Evolutionary conservation across 805 yeast species (phyloP), one percentile per base, ranked within the genome.

Genomic region (Saturnispora quitensis): DNA sequence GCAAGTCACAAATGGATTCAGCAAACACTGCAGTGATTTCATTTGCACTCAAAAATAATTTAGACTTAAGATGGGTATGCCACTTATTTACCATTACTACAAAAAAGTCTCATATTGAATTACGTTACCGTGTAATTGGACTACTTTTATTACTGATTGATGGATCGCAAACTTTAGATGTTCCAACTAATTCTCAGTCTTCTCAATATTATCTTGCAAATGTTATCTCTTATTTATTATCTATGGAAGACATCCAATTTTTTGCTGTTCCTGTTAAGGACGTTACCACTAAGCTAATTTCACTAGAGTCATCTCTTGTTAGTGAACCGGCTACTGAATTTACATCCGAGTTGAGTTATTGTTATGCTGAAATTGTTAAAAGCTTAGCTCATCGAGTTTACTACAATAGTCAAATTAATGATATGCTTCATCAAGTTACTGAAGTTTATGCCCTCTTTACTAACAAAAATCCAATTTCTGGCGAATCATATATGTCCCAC

Each of bases 191-290:
- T 22, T 49, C 28, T 4, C 45, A 42, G 22, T 31, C 53, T 1
- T 43, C 52, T 33, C 43, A 56, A 18, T 45, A 54, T 20, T 60
- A 55, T 40, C 45, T 66, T 18, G 58, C 67, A 1, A 56, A 58
- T 18, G 48, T 62, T 44, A 58, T 63, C 3, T 58, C 68, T 9
- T 82, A 83, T 12, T 68, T 89, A 31, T 71, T 90, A n/a, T 74
- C 84, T 1, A 83, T 93, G 0, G 62, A 61, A 44, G 82, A 82
- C 40, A 88, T 88, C 42, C 88, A 85, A 63, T 80, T 91, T 75
- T 84, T 89, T 55, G 97, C 97, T 0, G 70, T 93, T 44, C 85
- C 96, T 10, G 86, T 89, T 5, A 73, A 89, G 38, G 98, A 90
- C 63, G 76, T 86, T 38, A 73, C 86, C 63, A 79, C 82, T 55